Evolutionary conservation across 2,329 filamentous ascomycete genomes (phyloP).

Genomic region (Nemania bipapillata): DNA sequence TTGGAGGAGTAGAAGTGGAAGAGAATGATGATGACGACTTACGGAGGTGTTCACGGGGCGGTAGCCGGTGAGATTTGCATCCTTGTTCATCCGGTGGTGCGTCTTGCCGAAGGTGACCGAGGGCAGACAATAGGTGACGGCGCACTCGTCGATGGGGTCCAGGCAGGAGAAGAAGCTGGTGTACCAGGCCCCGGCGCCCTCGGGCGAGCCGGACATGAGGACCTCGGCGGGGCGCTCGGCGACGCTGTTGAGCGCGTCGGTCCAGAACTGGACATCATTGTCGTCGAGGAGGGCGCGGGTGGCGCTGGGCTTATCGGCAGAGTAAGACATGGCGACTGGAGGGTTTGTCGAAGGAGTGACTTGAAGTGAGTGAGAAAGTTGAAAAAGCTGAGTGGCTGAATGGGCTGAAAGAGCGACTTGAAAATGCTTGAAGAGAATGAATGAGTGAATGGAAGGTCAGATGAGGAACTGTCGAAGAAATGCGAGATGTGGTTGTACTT

Average conservation of each 20-base stretch:
- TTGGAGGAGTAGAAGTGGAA: too few relatives aligned
- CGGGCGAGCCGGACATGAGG: neutral
- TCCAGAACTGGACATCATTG: neutral
- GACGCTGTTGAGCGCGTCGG: neutral
- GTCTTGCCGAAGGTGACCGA: conserved; percentile 6
- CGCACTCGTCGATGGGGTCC: neutral
- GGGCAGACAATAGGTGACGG: conserved; percentile 1
- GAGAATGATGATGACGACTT: neutral
- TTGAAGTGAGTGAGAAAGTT: neutral
- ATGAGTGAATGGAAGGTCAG: neutral
- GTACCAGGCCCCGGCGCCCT: neutral
- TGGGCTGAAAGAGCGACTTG: neutral
- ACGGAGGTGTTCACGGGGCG: conserved; percentile 6
- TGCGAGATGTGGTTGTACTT: neutral
- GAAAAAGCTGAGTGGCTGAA: neutral
- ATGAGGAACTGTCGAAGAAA: neutral
- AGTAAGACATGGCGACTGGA: neutral
- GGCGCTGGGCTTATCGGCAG: neutral
- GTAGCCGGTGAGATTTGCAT: neutral
- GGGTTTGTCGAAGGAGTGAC: neutral
- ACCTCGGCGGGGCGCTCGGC: neutral
- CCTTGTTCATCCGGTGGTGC: conserved; percentile 3
- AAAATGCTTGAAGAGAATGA: neutral
- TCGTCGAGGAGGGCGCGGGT: conserved; percentile 1
- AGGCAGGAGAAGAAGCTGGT: conserved; percentile 1